Base-by-base conservation (phyloP, 148 eudicot genomes). In the Suaeda aralocaspica region DNA sequence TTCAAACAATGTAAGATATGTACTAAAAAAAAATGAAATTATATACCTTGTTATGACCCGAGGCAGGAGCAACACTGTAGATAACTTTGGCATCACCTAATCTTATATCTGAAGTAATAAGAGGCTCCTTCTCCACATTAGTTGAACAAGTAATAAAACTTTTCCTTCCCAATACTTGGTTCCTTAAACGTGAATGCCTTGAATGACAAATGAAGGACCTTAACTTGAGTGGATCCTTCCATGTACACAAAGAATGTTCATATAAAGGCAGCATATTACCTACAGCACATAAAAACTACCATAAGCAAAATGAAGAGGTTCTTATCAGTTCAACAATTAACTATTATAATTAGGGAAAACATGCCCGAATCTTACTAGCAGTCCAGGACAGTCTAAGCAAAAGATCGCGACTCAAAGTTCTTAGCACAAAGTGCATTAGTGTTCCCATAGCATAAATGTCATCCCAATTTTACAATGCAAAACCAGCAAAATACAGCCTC, bases 31-130 rank as follows among this genome's bases (percentile, higher is more conserved):
- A 0, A n/a, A n/a, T n/a, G n/a, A 46, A 29, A 61, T 25, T 16
- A 44, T 33, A 9, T 73, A 88, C 98, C 94, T 92, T 76, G 80
- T 90, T 92, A 79, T 92, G 98, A 70, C 96, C 96, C 70, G 82
- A 78, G 57, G 98, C 98, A 72, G 98, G 75, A 77, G 98, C 93
- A 36, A 90, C 82, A 66, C 90, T 79, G 64, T 84, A 92, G 64
- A 92, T 79, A 14, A 92, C 82, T 82, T 84, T 88, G 59, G 92
- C 83, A 74, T 64, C 64, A 25, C 70, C 75, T 64, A 82, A 64
- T 59, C 77, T 74, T n/a, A 82, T 28, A 69, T 55, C 65, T 21
- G 77, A 70, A 68, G 81, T 76, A 49, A 82, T 18, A 66, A 41
- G 22, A 0, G 69, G 82, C 72, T 77, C 83, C 42, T 79, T 79